Base-by-base conservation (phyloP, 2,329 filamentous ascomycete genomes). In the Talaromyces funiculosus region DNA sequence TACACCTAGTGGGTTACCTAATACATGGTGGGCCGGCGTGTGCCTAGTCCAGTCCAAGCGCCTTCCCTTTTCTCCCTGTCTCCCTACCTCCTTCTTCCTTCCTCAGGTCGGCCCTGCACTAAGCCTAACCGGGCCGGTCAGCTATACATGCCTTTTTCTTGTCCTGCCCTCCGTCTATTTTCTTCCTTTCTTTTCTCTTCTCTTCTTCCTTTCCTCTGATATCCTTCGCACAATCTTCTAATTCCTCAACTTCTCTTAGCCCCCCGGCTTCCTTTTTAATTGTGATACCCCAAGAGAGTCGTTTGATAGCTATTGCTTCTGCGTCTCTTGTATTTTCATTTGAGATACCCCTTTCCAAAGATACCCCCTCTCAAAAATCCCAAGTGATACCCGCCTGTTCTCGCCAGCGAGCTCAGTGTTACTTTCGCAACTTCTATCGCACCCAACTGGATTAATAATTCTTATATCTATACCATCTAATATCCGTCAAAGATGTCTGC, bases 401-500 rank as follows among this genome's bases (percentile, higher is more conserved):
- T 60, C 57, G 40, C 60, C 63, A 60, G 47, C 60, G 54, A 61
- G 60, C 49, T 53, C 57, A 40, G 45, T 53, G 45, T 53, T 51
- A 38, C 43, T 42, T 38, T 42, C 40, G 26, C 20, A 20, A 42
- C 33, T 31, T 24, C 22, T 8, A 45, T 57, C 26, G 20, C 45
- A 35, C 40, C 54, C 14, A 57, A 40, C 45, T 14, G 45, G 24
- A 59, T 58, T 26, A 33, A 31, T 57, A 20, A 40, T 56, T 24
- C 53, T 53, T 29, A 31, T 42, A 18, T 57, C 26, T 7, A 31
- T n/a, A 51, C 5, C 29, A 35, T 22, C 64, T 60, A 24, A 57
- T 59, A 60, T 59, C 59, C 53, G 47, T 61, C 63, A 61, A 65
- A 80, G n/a, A 83, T 71, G 82, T 90, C 90, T 88, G 86, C 89